Evolutionary conservation across 768 basidiomycete species (phyloP), one percentile per base, ranked within the genome.

Genomic region (Pleurotus ostreatus): DNA sequence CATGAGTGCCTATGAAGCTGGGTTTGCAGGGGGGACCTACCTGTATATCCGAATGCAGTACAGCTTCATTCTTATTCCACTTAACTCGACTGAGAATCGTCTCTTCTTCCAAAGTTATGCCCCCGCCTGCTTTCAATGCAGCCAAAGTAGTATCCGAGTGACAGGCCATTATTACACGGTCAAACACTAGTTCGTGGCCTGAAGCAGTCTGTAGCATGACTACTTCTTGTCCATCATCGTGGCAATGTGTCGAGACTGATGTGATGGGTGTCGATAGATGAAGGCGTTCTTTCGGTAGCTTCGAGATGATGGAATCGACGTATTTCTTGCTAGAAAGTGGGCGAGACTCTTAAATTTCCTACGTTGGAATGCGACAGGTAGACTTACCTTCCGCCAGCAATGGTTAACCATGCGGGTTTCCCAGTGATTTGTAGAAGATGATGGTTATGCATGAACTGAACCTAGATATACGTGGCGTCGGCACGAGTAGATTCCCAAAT

Each of bases 391-490:
- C 90, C 88, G 9, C 86, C 86, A 56, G 79, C 68, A 34, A 92
- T 76, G 0, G 89, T 90, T 20, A 89, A 68, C 88, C 88, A 91
- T 3, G 78, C 75, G 0, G 87, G 88, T 60, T 84, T 88, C 0
- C 81, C 86, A 0, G 76, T 82, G 15, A 91, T 69, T 69, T 90
- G 89, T 0, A 90, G 76, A 0, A 91, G 74, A 64, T 86, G 83
- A 60, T 89, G 88, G 63, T 89, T 90, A 65, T 81, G 78, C 78
- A 90, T 72, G 66, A 88, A 89, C 59, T 83, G 81, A 44, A 89
- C 76, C 82, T 84, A 52, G 3, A 37, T 6, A 6, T 20, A 26
- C 23, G 18, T 5, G 4, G 23, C 23, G 23, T 45, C 8, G 30
- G 8, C 34, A 6, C 30, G 45, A 43, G 13, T 3, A 46, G 2